These are phyloP conservation scores for Atkinsonella hypoxylon DNA, from an alignment of 2,329 filamentous ascomycete genomes.

Conservation along the genomic window DNA sequence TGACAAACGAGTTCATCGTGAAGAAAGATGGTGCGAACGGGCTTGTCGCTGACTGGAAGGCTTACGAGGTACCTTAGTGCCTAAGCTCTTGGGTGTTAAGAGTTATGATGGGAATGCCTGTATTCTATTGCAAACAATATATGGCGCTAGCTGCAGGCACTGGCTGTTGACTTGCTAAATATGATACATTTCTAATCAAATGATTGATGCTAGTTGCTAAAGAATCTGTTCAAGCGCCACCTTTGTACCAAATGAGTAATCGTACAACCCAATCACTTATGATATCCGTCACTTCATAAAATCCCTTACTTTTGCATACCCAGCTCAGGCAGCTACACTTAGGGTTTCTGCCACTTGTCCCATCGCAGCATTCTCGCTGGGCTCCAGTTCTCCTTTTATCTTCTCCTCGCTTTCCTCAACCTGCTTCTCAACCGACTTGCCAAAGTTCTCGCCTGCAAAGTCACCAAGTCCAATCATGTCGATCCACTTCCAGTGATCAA, in stretches of 20 bases:
- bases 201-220: neutral
- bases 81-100: too few relatives aligned
- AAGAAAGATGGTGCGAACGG: too few relatives aligned
- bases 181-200: too few relatives aligned
- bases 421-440: conserved; percentile 19
- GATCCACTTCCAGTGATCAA: conserved; percentile 41
- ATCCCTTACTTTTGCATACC: neutral
- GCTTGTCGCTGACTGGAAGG: too few relatives aligned
- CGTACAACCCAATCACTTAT: neutral
- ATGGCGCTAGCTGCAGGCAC: neutral
- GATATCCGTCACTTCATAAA: neutral
- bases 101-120: too few relatives aligned
- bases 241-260: neutral
- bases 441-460: conserved; percentile 15
- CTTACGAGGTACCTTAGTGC: too few relatives aligned
- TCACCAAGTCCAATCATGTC: conserved; percentile 38
- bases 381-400: conserved; percentile 25
- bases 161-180: too few relatives aligned
- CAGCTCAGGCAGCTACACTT: conserved; percentile 5
- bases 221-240: neutral
- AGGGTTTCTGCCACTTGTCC: neutral
- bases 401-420: conserved; percentile 23
- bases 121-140: neutral
- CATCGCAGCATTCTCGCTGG: conserved; percentile 15
- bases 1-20: too few relatives aligned